Evolutionary conservation across 768 basidiomycete species (phyloP), one percentile per base, ranked within the genome.

Genomic region (Pisolithus marmoratus): DNA sequence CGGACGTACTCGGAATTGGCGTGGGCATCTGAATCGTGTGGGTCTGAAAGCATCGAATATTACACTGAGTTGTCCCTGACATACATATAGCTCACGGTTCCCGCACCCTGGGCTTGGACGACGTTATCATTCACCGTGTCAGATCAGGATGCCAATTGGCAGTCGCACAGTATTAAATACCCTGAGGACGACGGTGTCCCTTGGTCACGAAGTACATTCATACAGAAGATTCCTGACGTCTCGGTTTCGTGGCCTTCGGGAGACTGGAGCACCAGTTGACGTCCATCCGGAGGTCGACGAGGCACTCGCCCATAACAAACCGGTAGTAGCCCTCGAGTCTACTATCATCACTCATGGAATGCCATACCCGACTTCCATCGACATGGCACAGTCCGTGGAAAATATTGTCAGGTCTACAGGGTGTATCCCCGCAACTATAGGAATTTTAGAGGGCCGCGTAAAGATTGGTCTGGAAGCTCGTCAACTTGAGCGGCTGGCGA

Each of bases 281-380:
- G 64, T 92, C 29, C 84, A 86, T 49, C 85, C 88, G 8, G 94
- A 98, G 66, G 85, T 97, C 29, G 72, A 85, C 56, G 79, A 94
- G 50, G 94, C 94, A 4, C 74, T 95, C 20, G 72, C 76, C 4
- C 70, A 75, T 38, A 71, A 75, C 9, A 73, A 71, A 54, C 83
- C 93, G 19, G 75, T 97, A 42, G 92, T 97, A 11, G 94, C 94
- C 12, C 80, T 98, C 11, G 95, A 98, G 66, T 90, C 88, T 2
- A 85, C 95, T 1, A 80, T 98, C 49, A 83, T 96, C 53, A 94
- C 94, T 1, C 92, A 97, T 74, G 95, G 93, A 19, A 82, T 95
- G 72, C 90, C 92, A 0, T 82, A 82, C 57, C 93, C 93, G 0
- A 74, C 76, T 36, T 94, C 92, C 62, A 65, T 86, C 6, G 74